Conservation (phyloP, 495 filamentous ascomycete species). For the Cercophora scortea region DNA sequence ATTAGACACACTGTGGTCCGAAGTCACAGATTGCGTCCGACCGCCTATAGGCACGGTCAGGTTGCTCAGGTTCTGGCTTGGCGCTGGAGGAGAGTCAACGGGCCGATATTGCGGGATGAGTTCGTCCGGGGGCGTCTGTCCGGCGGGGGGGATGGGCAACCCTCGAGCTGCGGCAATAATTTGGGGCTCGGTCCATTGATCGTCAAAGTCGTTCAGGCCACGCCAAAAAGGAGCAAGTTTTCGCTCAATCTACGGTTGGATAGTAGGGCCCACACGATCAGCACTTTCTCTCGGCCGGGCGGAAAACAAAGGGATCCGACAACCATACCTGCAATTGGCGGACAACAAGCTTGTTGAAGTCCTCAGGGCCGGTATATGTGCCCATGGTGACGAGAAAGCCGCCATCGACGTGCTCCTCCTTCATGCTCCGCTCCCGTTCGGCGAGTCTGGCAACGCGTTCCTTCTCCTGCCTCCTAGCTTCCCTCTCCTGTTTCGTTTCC, state of each 20-base stretch:
- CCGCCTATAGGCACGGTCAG: conserved; percentile 70
- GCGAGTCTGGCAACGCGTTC: conserved; percentile 65
- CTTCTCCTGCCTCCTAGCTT: conserved; percentile 75
- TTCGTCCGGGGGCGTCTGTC: conserved; percentile 68
- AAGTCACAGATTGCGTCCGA: conserved; percentile 66
- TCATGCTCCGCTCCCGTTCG: conserved; percentile 88
- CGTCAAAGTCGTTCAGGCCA: conserved; percentile 80
- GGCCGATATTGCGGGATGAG: conserved; percentile 40
- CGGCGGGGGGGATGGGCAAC: conserved; percentile 73
- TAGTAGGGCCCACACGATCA: background rate
- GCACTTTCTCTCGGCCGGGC: background rate
- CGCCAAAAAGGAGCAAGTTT: conserved; percentile 91
- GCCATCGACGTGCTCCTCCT: conserved; percentile 88
- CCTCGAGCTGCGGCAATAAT: conserved; percentile 86
- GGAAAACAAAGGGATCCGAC: background rate
- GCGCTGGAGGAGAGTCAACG: conserved; percentile 23
- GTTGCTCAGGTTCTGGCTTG: conserved; percentile 45
- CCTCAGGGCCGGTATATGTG: conserved; percentile 83
- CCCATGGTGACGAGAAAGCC: conserved; percentile 93
- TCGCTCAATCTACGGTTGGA: conserved; percentile 65
- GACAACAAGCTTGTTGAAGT: conserved; percentile 85
- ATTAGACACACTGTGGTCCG: conserved; percentile 49
- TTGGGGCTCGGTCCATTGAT: conserved; percentile 89
- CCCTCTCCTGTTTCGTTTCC: conserved; percentile 87
- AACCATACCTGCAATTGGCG: conserved; percentile 78